Base-by-base conservation (phyloP, 306 rosid genomes). In the Lathyrus oleraceus region DNA sequence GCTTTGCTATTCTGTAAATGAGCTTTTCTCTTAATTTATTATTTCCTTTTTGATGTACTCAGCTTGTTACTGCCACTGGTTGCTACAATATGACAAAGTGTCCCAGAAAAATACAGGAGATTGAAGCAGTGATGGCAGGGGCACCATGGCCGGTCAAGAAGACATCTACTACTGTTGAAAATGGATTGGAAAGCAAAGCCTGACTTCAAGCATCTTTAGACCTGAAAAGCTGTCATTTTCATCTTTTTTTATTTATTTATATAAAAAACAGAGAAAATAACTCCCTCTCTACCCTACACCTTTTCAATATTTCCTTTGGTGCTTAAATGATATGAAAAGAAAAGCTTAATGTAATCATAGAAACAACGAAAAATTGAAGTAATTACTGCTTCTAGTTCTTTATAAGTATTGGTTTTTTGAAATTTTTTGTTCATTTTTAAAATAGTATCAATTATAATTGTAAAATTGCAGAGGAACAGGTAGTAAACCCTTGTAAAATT, bases 101-200 rank as follows among this genome's bases (percentile, higher is more conserved):
- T 70, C 98, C 96, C 2, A 84, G 96, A 28, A 72, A 86, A 72
- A 76, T 70, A 67, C 56, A 15, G 68, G 96, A 92, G 78, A 86
- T 92, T 8, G 96, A 92, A 71, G 93, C 89, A 13, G 96, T 92
- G 54, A 92, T 92, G 98, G 88, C 93, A 1, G 98, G 93, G 12
- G 87, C 81, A 54, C 86, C 88, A 6, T 92, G 98, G 98, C 89
- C 95, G 5, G 67, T 53, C 40, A 64, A 79, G 61, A 73, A 69
- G 48, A 66, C 62, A 14, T 59, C 88, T 67, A 19, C 69, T 13
- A 8, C 49, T 17, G 36, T 49, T 16, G 38, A 35, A 75, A 81
- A 82, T 43, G 81, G 82, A 25, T 42, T 61, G 16, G 44, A 44
- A 60, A 69, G 79, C 61, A 10, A 60, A 65, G 63, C 51, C 63